A percentile compares a stretch with the other conserved stretches of the same genome.
Evolutionary conservation across 768 basidiomycete species (phyloP).

Genomic region (Nidularia pulvinata): DNA sequence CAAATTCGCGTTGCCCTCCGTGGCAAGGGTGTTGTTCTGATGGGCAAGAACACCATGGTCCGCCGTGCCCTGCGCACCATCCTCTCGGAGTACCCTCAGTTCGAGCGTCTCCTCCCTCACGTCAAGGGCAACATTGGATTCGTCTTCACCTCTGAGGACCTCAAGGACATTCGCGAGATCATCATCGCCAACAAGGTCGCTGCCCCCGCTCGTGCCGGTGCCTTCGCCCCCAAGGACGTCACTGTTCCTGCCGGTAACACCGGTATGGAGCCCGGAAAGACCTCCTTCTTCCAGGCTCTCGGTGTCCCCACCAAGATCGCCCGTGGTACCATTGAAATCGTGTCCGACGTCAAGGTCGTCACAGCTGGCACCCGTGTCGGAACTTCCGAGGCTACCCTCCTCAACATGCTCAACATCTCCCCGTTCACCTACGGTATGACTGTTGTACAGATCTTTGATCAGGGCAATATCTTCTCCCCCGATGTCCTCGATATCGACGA

Average conservation of each 20-base stretch:
- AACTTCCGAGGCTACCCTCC: slow-evolving; percentile 93
- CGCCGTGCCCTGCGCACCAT: slow-evolving; percentile 95
- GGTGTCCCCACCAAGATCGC: slow-evolving; percentile 99
- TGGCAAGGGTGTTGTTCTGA: slow-evolving; percentile 94
- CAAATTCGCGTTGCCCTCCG: slow-evolving; percentile 96
- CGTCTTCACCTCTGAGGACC: slow-evolving; percentile 92
- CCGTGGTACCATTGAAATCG: slow-evolving; percentile 99
- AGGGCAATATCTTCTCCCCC: slow-evolving; percentile 90
- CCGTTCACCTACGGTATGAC: slow-evolving; percentile 99
- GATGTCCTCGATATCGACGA: slow-evolving; percentile 93
- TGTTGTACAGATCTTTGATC: slow-evolving; percentile 95
- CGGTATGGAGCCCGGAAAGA: slow-evolving; percentile 99
- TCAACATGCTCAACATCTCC: slow-evolving; percentile 99
- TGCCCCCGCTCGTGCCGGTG: slow-evolving; percentile 98
- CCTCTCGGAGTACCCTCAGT: slow-evolving; percentile 88
- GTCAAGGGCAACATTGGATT: slow-evolving; percentile 99
- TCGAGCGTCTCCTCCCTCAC: slow-evolving; percentile 95
- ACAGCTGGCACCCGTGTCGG: slow-evolving; percentile 92
- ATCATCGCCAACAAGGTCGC: slow-evolving; percentile 98
- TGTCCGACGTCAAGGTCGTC: slow-evolving; percentile 96
- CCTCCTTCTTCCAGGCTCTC: slow-evolving; percentile 99
- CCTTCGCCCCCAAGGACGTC: slow-evolving; percentile 91
- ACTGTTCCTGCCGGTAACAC: slow-evolving; percentile 95
- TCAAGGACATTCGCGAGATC: slow-evolving; percentile 93
- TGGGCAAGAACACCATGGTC: slow-evolving; percentile 99